A percentile compares a stretch with the other conserved stretches of the same genome.
These are phyloP conservation scores for Tolypocladium endophyticum DNA, from an alignment of 2,329 filamentous ascomycete genomes.

Conservation along the genomic window DNA sequence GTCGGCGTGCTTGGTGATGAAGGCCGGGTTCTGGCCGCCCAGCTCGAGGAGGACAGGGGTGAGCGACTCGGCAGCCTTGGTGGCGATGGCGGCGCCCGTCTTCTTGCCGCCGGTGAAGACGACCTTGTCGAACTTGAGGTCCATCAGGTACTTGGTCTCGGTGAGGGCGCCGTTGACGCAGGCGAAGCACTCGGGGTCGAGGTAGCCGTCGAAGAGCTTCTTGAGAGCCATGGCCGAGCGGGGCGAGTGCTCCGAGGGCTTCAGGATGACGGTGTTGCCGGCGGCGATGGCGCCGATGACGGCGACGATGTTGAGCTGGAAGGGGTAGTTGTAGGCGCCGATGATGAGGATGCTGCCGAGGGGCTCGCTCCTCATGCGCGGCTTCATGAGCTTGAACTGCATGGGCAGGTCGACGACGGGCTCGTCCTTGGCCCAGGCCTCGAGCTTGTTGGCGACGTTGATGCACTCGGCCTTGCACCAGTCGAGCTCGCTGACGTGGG, in stretches of 20 bases:
- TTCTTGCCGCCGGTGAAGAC: constrained; percentile 79
- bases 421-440: constrained; percentile 78
- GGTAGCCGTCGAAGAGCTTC: constrained; percentile 62
- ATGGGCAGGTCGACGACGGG: constrained; percentile 58
- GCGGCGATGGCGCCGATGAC: constrained; percentile 84
- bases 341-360: constrained; percentile 77
- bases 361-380: constrained; percentile 78
- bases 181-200: constrained; percentile 68
- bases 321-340: constrained; percentile 88
- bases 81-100: constrained; percentile 78
- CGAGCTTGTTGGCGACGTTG: constrained; percentile 65
- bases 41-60: constrained; percentile 87
- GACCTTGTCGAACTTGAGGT: constrained; percentile 95
- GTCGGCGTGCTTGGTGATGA: constrained; percentile 77
- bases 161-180: constrained; percentile 72
- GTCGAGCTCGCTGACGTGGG: constrained; percentile 61
- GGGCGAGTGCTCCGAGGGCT: constrained; percentile 79
- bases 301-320: constrained; percentile 69
- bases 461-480: constrained; percentile 76
- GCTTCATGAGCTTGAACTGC: constrained; percentile 57
- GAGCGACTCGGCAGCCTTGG: constrained; percentile 80
- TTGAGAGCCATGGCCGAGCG: constrained; percentile 67
- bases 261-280: constrained; percentile 81
- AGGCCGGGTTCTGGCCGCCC: constrained; percentile 84
- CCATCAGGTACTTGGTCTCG: constrained; percentile 71